Base-by-base conservation (phyloP, 805 yeast species). In the Sungouiella blattae region DNA sequence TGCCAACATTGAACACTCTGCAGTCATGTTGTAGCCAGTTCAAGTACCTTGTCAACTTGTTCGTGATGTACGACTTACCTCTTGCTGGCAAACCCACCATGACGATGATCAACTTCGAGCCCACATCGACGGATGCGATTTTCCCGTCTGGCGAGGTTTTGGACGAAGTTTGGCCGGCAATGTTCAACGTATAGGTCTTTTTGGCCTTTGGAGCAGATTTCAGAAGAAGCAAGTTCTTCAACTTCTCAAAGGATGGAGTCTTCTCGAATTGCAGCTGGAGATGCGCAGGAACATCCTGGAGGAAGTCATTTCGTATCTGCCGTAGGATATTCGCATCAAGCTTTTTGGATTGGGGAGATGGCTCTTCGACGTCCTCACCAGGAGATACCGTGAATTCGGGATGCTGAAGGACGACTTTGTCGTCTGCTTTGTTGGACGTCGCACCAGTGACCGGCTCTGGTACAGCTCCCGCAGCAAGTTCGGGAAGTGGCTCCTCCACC, bases 71-170 rank as follows among this genome's bases (percentile, higher is more conserved):
- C 1, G 95, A 84, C 58, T 91, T 91, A 3, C 98, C 98, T 36
- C 97, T 70, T 0, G 97, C 97, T 0, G 98, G 98, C 22, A 83
- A 62, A 0, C 98, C 98, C 11, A 91, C 96, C 98, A 91, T 91
- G 13, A 93, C 94, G 40, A 91, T 87, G 11, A 91, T 95, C 35
- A 91, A 71, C 22, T 69, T 66, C 9, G 77, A 73, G 1, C 87
- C 91, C 4, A 84, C 80, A 52, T 87, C 96, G 46, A 49, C 70
- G 16, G 73, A 67, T 1, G 79, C 77, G 22, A 78, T 77, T 21
- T 68, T 65, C 4, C 87, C 87, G 55, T 86, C 91, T 0, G 95
- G 93, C 0, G 88, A 78, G 3, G 76, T 75, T 41, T 84, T 79
- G 1, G 89, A 80, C 32, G 83, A 75, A 0, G 97, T 88, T 42